phyloP scores from a whole-genome alignment of 306 rosid species.

The Benincasa hispida region DNA sequence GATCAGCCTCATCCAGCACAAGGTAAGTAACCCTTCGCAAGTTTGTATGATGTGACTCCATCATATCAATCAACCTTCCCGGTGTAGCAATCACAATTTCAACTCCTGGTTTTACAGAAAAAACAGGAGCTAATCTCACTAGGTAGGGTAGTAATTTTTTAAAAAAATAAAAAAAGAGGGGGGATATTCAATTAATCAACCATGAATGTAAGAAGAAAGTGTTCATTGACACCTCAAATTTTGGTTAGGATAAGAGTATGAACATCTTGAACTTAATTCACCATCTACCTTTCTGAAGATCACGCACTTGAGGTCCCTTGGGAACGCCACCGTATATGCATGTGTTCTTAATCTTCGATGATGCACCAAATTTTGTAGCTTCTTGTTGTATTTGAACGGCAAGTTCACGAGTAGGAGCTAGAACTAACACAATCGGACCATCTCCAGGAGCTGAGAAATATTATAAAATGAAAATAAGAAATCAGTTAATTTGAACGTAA shows the following conservation, averaged over 20 bases:
- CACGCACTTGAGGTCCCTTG: slow-evolving; percentile 99
- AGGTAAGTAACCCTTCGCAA: slow-evolving; percentile 94
- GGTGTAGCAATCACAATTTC: slow-evolving; percentile 97
- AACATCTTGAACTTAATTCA: slow-evolving; percentile 15
- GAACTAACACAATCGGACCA: slow-evolving; percentile 90
- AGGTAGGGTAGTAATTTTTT: background rate
- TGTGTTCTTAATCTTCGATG: slow-evolving; percentile 90
- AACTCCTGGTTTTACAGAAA: slow-evolving; percentile 46
- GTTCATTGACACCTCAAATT: background rate
- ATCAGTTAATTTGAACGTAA: background rate
- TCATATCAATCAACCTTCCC: slow-evolving; percentile 97
- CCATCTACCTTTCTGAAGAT: slow-evolving; percentile 87
- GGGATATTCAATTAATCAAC: slow-evolving; percentile 3
- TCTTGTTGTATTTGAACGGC: slow-evolving; percentile 97
- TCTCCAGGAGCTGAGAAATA: slow-evolving; percentile 75
- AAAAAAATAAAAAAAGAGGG: background rate
- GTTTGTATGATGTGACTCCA: slow-evolving; percentile 94
- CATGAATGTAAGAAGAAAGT: background rate
- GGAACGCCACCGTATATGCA: slow-evolving; percentile 98
- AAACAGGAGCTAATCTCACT: background rate
- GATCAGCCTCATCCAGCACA: slow-evolving; percentile 94
- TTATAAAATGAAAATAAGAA: background rate
- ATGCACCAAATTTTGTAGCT: slow-evolving; percentile 90
- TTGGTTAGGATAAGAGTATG: background rate
- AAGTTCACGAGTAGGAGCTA: slow-evolving; percentile 98